Evolutionary conservation across 2,329 filamentous ascomycete genomes (phyloP), one percentile per base, ranked within the genome.

Genomic region (Pseudocercospora vitis): DNA sequence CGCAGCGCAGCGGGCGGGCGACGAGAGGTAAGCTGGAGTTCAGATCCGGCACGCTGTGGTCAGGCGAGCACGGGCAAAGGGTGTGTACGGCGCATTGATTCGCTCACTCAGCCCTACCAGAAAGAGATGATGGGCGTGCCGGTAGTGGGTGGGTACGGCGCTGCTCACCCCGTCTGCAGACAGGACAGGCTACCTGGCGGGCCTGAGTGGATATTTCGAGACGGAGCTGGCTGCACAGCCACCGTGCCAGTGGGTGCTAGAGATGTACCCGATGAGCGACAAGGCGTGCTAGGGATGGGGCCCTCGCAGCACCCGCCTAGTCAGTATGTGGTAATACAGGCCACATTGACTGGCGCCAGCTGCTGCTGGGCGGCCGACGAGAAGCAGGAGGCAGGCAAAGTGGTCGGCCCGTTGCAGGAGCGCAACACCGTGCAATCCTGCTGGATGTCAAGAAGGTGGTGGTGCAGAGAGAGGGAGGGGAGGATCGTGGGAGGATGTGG

Each of bases 71-170:
- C 28, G 45, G 48, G 42, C 32, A 46, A 24, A 50, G 44, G 23
- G 42, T 26, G 33, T 50, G 39, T 46, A 42, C 45, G 40, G 48
- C 49, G 42, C 52, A 55, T 47, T 53, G 54, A 57, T 59, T 50
- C 52, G 57, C 52, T 55, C 50, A 14, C 12, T 46, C 58, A 60
- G 58, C 58, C 55, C 50, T 56, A 58, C 58, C 55, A 49, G 53
- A 53, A 53, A 50, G 53, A 29, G 32, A 47, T n/a, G n/a, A n/a
- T 42, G 37, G 37, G 37, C 37, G 37, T 35, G 31, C 31, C 31
- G 24, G 55, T 49, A 26, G 46, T 40, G 32, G 45, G 52, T 44
- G 21, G 35, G 29, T 44, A 39, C 21, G 42, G 33, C 21, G 24
- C n/a, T 48, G 45, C 45, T 48, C 42, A 16, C 24, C 42, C n/a